Conservation (phyloP, 2,329 filamentous ascomycete species). For the Dendrostoma leiphaemia region DNA sequence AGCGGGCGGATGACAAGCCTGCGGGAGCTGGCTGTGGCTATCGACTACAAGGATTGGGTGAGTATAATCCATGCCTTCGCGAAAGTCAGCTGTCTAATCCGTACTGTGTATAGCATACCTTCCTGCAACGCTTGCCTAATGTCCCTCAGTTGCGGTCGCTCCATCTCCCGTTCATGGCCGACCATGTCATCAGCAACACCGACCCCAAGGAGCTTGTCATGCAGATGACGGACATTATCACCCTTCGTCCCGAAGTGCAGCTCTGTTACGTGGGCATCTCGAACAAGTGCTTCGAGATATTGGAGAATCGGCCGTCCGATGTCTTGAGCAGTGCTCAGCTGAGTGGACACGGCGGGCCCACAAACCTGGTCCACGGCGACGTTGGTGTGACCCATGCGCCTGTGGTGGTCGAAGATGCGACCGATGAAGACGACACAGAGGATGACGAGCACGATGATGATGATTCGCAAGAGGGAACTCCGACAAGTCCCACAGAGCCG, state of each 20-base stretch:
- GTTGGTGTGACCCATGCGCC: constrained; percentile 19
- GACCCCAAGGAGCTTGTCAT: constrained; percentile 70
- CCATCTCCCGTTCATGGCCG: constrained; percentile 66
- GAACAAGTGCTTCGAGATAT: constrained; percentile 78
- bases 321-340: constrained; percentile 24
- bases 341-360: constrained; percentile 11
- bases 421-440: constrained; percentile 30
- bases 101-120: constrained; percentile 60
- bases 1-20: constrained; percentile 73
- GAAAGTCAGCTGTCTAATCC: constrained; percentile 2
- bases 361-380: constrained; percentile 14
- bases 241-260: constrained; percentile 71
- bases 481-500: constrained; percentile 20
- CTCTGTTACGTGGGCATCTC: constrained; percentile 75
- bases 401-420: constrained; percentile 22
- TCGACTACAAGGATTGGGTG: constrained; percentile 79
- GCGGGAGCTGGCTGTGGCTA: constrained; percentile 67
- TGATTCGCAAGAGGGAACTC: constrained; percentile 32
- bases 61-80: constrained; percentile 27
- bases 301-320: constrained; percentile 59
- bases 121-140: constrained; percentile 71
- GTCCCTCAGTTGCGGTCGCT: constrained; percentile 69
- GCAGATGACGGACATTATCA: constrained; percentile 76
- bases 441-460: constrained; percentile 47
- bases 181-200: constrained; percentile 52